Percentiles rank a stretch among this genome's conserved stretches.
Conservation (phyloP, 1,139 yeast genomes). For the Pichia norvegensis region DNA sequence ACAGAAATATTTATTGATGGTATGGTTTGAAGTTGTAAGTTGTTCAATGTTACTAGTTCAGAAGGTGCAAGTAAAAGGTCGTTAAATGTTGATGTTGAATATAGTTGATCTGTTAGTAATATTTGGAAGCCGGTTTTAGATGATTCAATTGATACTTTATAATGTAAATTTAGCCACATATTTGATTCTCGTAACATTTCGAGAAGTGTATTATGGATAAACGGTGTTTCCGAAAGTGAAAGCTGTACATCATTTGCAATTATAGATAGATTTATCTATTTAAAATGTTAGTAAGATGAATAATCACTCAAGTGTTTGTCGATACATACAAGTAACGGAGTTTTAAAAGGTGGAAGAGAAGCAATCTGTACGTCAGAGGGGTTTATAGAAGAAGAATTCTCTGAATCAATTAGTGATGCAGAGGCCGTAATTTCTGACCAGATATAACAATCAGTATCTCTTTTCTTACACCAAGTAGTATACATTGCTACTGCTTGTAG, state of each 20-base stretch:
- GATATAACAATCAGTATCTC: neutral
- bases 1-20: conserved; percentile 1
- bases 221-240: conserved; percentile 4
- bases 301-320: no score
- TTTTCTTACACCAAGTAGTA: neutral
- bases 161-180: conserved; percentile 4
- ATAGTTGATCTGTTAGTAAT: conserved; percentile 6
- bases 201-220: neutral
- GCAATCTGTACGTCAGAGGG: neutral
- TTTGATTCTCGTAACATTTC: conserved; percentile 6
- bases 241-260: conserved; percentile 1
- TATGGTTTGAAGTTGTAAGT: conserved; percentile 2
- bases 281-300: neutral
- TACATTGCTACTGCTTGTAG: no score
- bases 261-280: neutral
- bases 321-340: conserved; percentile 1
- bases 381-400: neutral
- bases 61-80: conserved; percentile 4
- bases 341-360: conserved; percentile 5
- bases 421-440: neutral
- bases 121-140: neutral
- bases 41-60: conserved; percentile 8
- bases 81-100: conserved; percentile 2
- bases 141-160: neutral
- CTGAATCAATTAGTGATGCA: neutral